Evolutionary conservation across 1,284 basidiomycete genomes (phyloP).

Genomic region (Mycosarcoma maydis): DNA sequence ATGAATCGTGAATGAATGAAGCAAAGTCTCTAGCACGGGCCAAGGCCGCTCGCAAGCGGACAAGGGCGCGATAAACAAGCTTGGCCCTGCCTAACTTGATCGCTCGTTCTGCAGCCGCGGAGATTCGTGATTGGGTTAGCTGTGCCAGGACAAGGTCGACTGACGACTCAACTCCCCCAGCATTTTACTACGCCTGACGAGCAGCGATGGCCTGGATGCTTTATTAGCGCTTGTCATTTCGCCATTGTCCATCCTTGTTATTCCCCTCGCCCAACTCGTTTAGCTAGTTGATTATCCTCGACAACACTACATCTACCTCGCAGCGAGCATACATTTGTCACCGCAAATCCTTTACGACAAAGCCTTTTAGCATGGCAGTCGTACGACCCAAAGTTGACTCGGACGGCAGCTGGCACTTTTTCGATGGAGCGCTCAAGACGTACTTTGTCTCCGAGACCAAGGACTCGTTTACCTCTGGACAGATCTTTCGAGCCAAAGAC

Average conservation of each 20-base stretch:
- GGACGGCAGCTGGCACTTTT: conserved; percentile 51
- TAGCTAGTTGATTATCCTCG: too few species aligned
- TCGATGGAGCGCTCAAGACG: conserved; percentile 47
- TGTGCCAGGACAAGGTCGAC: too few species aligned
- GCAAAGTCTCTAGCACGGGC: conserved; percentile 5
- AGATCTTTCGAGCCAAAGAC: conserved; percentile 60
- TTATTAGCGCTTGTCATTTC: too few species aligned
- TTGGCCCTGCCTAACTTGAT: neutral
- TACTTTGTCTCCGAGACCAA: conserved; percentile 26
- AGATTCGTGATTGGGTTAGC: too few species aligned
- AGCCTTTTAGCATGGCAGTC: conserved; percentile 14
- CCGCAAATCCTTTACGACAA: too few species aligned
- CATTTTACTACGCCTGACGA: too few species aligned
- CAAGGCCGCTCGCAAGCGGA: conserved; percentile 2
- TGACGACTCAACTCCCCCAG: too few species aligned
- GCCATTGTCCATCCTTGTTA: neutral
- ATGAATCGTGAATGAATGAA: too few species aligned
- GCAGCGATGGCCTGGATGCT: too few species aligned
- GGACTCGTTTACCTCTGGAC: conserved; percentile 51
- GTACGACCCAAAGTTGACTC: conserved; percentile 38
- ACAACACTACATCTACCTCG: too few species aligned
- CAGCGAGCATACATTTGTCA: too few species aligned
- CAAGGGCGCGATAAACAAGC: neutral
- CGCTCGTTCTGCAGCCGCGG: conserved; percentile 5
- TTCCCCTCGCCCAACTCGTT: neutral